phyloP scores from a whole-genome alignment of 2,329 filamentous ascomycete species.

The Beauveria scarabaeidicola region DNA sequence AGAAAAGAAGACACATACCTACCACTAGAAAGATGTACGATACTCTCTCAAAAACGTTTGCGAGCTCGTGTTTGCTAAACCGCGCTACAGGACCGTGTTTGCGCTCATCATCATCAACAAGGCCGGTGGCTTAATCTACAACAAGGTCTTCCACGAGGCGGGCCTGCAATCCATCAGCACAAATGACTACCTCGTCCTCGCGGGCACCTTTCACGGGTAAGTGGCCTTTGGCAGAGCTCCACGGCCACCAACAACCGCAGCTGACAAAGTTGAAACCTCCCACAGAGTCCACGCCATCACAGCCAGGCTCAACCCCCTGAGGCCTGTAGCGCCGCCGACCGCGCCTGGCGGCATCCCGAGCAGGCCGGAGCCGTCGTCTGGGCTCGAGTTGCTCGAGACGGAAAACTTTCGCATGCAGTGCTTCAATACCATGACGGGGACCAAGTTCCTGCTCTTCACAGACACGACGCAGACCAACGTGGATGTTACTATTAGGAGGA shows the following conservation, averaged over 20 bases:
- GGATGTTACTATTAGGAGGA: conserved; percentile 70
- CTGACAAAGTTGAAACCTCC: background rate
- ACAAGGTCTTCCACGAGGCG: conserved; percentile 82
- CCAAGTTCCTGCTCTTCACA: conserved; percentile 92
- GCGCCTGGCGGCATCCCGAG: conserved; percentile 31
- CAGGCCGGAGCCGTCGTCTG: conserved; percentile 59
- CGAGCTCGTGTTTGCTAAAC: background rate
- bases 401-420: conserved; percentile 93
- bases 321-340: conserved; percentile 25
- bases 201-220: conserved; percentile 93
- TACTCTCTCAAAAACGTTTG: background rate
- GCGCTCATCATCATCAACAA: conserved; percentile 98
- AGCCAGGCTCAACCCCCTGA: conserved; percentile 51
- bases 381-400: conserved; percentile 86
- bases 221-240: conserved; percentile 15
- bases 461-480: conserved; percentile 81
- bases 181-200: conserved; percentile 94
- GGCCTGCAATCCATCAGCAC: conserved; percentile 80
- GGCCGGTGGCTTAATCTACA: conserved; percentile 91
- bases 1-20: background rate
- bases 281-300: conserved; percentile 61
- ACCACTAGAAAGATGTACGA: background rate
- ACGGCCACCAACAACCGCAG: conserved; percentile 3
- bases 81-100: conserved; percentile 74
- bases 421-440: conserved; percentile 89